Evolutionary conservation across 2,329 filamentous ascomycete genomes (phyloP).

Genomic region (Trichoderma sp.): DNA sequence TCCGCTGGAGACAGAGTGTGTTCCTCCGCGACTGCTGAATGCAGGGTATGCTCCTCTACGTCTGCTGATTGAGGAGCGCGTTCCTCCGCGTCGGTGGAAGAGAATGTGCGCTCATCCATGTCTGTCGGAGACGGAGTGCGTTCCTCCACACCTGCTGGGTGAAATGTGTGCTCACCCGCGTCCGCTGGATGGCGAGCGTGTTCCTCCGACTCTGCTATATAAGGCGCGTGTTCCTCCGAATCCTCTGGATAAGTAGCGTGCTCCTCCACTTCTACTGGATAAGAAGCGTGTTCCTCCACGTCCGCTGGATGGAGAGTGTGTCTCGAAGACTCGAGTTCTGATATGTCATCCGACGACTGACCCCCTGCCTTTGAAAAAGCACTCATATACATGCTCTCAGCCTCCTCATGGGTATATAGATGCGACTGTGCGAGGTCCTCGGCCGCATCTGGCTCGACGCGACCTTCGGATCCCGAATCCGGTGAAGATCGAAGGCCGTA

Average conservation of each 20-base stretch:
- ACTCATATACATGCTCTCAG: constrained; percentile 86
- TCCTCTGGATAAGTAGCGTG: too few relatives aligned
- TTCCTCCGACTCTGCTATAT: too few relatives aligned
- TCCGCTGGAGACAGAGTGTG: too few relatives aligned
- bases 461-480: neutral
- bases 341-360: constrained; percentile 29
- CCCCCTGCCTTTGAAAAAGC: constrained; percentile 58
- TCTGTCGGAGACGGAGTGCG: too few relatives aligned
- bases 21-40: too few relatives aligned
- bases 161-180: neutral
- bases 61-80: neutral
- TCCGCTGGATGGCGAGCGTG: too few relatives aligned
- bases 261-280: too few relatives aligned
- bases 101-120: neutral
- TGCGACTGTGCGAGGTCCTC: constrained; percentile 66
- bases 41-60: too few relatives aligned
- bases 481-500: neutral
- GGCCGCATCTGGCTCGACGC: constrained; percentile 17
- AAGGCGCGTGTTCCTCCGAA: too few relatives aligned
- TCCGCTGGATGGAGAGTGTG: too few relatives aligned
- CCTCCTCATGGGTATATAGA: constrained; percentile 76
- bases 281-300: too few relatives aligned
- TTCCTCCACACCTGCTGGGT: neutral
- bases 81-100: neutral
- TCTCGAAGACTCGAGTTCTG: constrained; percentile 14